Percentiles rank a stretch among this genome's conserved stretches.
Conservation (phyloP, 2,329 filamentous ascomycete species). For the Pyricularia sp. region DNA sequence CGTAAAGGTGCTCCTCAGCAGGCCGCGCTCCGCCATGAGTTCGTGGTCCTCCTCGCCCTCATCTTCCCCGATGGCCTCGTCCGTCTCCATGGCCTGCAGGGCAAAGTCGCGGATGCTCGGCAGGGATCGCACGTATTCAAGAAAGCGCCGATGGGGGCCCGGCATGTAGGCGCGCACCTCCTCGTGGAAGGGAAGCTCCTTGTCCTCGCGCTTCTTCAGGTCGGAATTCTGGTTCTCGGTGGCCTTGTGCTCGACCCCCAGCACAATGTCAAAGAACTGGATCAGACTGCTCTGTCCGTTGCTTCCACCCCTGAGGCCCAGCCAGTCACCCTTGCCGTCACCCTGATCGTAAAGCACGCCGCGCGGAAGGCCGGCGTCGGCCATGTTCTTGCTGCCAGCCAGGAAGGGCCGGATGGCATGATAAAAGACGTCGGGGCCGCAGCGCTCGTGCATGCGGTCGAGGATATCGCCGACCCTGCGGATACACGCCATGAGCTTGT, state of each 20-base stretch:
- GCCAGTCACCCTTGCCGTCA: constrained; percentile 55
- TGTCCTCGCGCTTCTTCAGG: constrained; percentile 12
- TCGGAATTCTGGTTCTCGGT: constrained; percentile 21
- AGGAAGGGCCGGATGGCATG: constrained; percentile 80
- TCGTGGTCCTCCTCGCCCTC: constrained; percentile 26
- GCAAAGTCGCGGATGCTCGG: constrained; percentile 69
- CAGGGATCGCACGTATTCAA: constrained; percentile 58
- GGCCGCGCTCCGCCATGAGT: constrained; percentile 28
- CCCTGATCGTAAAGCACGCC: constrained; percentile 81
- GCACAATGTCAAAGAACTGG: constrained; percentile 82
- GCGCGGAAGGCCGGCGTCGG: constrained; percentile 66
- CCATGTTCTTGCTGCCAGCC: constrained; percentile 90
- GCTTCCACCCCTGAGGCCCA: constrained; percentile 77
- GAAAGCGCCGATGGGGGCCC: constrained; percentile 68
- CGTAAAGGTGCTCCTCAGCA: constrained; percentile 47
- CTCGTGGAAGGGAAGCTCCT: constrained; percentile 31
- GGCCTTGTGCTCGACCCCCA: constrained; percentile 67
- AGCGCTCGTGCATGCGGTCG: constrained; percentile 80
- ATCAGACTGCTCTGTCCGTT: constrained; percentile 91
- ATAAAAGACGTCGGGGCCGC: constrained; percentile 82
- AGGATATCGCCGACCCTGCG: constrained; percentile 59
- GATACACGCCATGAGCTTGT: constrained; percentile 56
- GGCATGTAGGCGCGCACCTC: constrained; percentile 90
- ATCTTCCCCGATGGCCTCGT: constrained; percentile 24
- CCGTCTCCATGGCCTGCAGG: constrained; percentile 23